phyloP scores from a whole-genome alignment of 495 filamentous ascomycete genomes.

The Terfezia claveryi region DNA sequence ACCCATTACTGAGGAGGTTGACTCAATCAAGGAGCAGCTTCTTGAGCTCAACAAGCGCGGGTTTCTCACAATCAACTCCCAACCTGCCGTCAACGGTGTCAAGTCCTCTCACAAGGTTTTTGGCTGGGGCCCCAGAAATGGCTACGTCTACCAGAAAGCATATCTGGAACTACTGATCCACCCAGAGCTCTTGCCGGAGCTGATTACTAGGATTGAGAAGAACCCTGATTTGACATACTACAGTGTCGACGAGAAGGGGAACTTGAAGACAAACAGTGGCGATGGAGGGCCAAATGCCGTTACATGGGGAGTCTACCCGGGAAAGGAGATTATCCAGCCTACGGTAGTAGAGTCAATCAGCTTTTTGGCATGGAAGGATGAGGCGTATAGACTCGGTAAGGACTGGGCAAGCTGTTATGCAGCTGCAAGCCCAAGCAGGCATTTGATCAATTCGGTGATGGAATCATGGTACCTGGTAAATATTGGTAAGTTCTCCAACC shows the following conservation, averaged over 20 bases:
- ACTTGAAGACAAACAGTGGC: constrained; percentile 62
- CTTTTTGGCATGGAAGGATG: constrained; percentile 98
- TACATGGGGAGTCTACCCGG: constrained; percentile 97
- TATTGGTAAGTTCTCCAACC: constrained; percentile 44
- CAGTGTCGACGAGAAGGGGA: constrained; percentile 59
- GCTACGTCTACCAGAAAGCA: constrained; percentile 96
- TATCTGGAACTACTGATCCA: constrained; percentile 83
- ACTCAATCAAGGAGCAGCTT: constrained; percentile 50
- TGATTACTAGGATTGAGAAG: constrained; percentile 57
- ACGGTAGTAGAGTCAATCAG: constrained; percentile 97
- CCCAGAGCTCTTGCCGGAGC: constrained; percentile 51
- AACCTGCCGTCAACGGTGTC: constrained; percentile 84
- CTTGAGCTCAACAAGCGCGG: constrained; percentile 66
- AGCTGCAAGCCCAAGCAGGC: constrained; percentile 52
- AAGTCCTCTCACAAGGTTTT: constrained; percentile 68
- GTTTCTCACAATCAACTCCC: constrained; percentile 89
- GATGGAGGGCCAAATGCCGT: constrained; percentile 76
- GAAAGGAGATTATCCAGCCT: constrained; percentile 95
- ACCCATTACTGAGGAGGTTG: constrained; percentile 59
- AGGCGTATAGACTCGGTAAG: constrained; percentile 75
- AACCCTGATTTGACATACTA: constrained; percentile 79
- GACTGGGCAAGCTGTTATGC: constrained; percentile 90
- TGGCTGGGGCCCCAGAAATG: constrained; percentile 86
- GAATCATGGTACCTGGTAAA: constrained; percentile 84
- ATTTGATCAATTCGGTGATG: constrained; percentile 63